Base-by-base conservation (phyloP, 2,329 filamentous ascomycete species). In the Penicillium sp. region DNA sequence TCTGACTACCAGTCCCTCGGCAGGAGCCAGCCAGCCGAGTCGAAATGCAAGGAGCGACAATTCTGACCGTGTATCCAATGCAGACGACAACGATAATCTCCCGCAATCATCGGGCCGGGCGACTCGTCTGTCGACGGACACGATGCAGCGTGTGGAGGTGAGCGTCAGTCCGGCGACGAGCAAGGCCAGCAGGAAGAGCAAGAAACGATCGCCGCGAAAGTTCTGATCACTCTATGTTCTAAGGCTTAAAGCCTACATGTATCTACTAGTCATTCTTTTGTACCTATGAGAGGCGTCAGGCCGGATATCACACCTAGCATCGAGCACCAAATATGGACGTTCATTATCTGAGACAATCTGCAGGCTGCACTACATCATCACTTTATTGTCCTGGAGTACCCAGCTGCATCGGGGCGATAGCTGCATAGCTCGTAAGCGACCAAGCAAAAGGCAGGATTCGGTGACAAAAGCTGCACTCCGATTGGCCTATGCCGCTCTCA, bases 121-220 rank as follows among this genome's bases (percentile, higher is more conserved):
- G 20, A 56, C 62, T 22, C 58, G 54, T n/a, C 57, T 57, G 31
- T 66, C 67, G 14, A 50, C 53, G 10, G 49, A 44, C 1, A 51
- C 31, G 22, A 30, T 56, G 22, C 61, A 58, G 47, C 54, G 38
- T 4, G 30, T 63, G 50, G 62, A 60, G 25, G 54, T 53, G 13
- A 60, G 51, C 16, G 53, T 63, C 16, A 63, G 57, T 20, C 57
- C 60, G 18, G 51, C 51, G 27, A 6, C 36, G 10, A 51, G 43
- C n/a, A 46, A 48, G 38, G 59, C 51, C 40, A 57, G 52, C 44
- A 56, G 53, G 39, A 60, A 54, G 42, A 57, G 28, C 22, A 56
- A 58, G 51, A 51, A 41, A 42, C 52, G 47, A 7, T 41, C 35
- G 20, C 50, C 51, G 10, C 48, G 54, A 14, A 57, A 52, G 22